Conservation (phyloP, 2,329 filamentous ascomycete species). For the Pestalotiopsis fici region DNA sequence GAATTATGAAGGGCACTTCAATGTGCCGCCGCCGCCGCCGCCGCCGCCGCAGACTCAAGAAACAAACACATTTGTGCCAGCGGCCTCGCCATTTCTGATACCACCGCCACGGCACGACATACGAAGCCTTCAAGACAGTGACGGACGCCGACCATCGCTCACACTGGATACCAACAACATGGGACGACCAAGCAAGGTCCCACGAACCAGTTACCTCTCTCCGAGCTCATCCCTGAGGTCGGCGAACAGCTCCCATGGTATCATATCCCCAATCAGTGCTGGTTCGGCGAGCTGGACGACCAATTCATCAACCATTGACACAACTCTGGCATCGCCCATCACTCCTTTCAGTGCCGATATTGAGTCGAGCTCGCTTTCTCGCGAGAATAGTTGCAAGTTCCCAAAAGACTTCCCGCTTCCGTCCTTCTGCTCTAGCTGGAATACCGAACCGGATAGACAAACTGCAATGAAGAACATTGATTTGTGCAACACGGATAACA, state of each 20-base stretch:
- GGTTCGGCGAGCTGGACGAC: conserved; percentile 35
- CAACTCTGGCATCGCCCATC: conserved; percentile 46
- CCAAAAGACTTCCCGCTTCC: conserved; percentile 18
- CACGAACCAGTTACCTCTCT: conserved; percentile 24
- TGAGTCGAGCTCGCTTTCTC: conserved; percentile 19
- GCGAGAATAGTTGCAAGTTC: conserved; percentile 21
- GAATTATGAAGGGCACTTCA: conserved; percentile 21
- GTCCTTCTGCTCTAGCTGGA: conserved; percentile 21
- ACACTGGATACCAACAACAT: conserved; percentile 27
- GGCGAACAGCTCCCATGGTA: conserved; percentile 38
- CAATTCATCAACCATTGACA: conserved; percentile 39
- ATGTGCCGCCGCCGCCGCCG: not conserved
- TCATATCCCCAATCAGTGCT: conserved; percentile 49
- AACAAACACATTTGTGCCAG: not conserved
- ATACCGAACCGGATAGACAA: not conserved
- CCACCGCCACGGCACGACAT: not conserved
- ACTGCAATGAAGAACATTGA: conserved; percentile 12
- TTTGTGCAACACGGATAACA: conserved; percentile 20
- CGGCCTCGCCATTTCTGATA: not conserved
- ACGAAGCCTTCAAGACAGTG: not conserved
- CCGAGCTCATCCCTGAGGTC: conserved; percentile 34
- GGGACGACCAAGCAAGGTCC: conserved; percentile 25
- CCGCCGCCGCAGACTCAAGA: not conserved
- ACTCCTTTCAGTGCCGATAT: conserved; percentile 36
- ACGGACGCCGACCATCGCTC: conserved; percentile 25